A percentile compares a stretch with the other conserved stretches of the same genome.
Evolutionary conservation across 2,329 filamentous ascomycete genomes (phyloP).

Genomic region (Cercospora zeae-maydis): DNA sequence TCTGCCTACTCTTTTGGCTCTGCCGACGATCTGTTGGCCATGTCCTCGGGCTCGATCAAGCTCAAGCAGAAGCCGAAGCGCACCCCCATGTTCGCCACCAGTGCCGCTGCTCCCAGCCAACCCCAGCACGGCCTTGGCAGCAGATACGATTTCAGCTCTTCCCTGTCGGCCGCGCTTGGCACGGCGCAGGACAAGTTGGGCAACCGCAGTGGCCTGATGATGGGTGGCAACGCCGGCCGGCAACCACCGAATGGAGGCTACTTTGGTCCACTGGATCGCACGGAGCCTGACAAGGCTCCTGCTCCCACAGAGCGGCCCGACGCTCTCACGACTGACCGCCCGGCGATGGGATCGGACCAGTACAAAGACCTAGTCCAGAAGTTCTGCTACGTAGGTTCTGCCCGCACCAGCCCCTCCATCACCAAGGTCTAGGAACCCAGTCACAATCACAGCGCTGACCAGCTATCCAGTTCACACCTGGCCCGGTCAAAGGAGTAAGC

Average conservation of each 20-base stretch:
- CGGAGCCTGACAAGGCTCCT: conserved; percentile 31
- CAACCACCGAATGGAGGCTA: conserved; percentile 40
- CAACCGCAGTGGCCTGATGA: conserved; percentile 52
- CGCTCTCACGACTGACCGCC: conserved; percentile 58
- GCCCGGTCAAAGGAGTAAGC: conserved; percentile 29
- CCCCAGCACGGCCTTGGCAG: conserved; percentile 69
- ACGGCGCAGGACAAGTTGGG: conserved; percentile 63
- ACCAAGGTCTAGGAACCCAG: conserved; percentile 27
- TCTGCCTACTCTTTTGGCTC: conserved; percentile 46
- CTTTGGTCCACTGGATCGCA: conserved; percentile 39
- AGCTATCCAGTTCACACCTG: conserved; percentile 36
- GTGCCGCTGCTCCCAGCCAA: conserved; percentile 41
- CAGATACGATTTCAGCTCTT: conserved; percentile 95
- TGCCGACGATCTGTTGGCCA: conserved; percentile 50
- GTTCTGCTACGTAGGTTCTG: conserved; percentile 97
- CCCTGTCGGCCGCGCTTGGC: conserved; percentile 76
- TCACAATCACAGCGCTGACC: conserved; percentile 30
- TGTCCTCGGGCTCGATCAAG: conserved; percentile 58
- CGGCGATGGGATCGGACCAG: conserved; percentile 75
- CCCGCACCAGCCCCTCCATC: conserved; percentile 33
- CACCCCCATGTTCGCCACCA: conserved; percentile 54
- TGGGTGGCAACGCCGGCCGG: conserved; percentile 29
- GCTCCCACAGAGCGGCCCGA: conserved; percentile 43
- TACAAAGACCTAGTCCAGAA: conserved; percentile 98
- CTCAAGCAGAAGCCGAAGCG: conserved; percentile 67